Percentiles rank a stretch among this genome's conserved stretches.
Evolutionary conservation across 176 grass and related monocot species (phyloP).

Genomic region (Tillandsia fasciculata): DNA sequence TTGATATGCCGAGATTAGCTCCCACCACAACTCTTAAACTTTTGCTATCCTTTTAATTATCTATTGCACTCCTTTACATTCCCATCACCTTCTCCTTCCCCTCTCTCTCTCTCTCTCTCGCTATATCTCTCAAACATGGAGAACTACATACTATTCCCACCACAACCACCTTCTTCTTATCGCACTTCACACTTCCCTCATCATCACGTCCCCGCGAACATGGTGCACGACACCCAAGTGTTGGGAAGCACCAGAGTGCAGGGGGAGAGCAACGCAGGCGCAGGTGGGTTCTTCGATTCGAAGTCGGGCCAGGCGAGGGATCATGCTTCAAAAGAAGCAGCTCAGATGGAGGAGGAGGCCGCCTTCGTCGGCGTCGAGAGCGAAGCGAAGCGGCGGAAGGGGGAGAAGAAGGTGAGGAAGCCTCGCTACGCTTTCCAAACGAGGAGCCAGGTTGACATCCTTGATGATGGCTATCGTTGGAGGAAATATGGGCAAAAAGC

Average conservation of each 20-base stretch:
- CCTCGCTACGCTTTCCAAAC: conserved; percentile 76
- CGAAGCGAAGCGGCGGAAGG: conserved; percentile 10
- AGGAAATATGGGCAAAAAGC: conserved; percentile 95
- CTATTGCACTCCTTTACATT: conserved; percentile 4
- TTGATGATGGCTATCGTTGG: conserved; percentile 90
- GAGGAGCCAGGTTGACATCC: conserved; percentile 82
- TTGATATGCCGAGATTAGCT: background rate
- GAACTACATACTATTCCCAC: conserved; percentile 40
- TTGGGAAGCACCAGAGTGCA: background rate
- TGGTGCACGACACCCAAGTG: background rate
- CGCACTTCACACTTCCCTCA: background rate
- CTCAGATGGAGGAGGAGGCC: conserved; percentile 1
- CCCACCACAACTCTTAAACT: conserved; percentile 5
- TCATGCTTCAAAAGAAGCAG: conserved; percentile 19
- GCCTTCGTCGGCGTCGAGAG: background rate
- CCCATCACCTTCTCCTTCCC: background rate
- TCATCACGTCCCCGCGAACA: background rate
- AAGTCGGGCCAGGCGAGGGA: conserved; percentile 11
- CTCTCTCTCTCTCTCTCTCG: background rate
- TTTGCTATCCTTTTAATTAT: background rate
- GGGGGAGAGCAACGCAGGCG: background rate
- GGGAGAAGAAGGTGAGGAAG: conserved; percentile 53
- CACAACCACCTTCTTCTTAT: conserved; percentile 32
- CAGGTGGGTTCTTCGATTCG: conserved; percentile 4
- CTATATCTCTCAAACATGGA: conserved; percentile 37